phyloP scores from a whole-genome alignment of 305 asterid genomes.

The Fraxinus latifolia region DNA sequence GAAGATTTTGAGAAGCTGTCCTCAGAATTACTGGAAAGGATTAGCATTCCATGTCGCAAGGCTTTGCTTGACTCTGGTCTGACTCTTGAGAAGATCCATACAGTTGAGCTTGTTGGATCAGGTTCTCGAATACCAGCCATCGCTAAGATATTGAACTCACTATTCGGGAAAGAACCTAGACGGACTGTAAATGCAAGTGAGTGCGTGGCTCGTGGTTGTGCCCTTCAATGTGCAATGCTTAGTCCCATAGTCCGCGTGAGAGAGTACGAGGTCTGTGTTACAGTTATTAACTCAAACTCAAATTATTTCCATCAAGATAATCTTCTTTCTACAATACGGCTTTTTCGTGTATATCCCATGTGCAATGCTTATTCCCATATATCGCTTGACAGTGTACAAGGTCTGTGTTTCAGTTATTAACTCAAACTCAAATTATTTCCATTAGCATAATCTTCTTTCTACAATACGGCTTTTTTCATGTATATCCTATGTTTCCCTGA shows the following conservation, averaged over 20 bases:
- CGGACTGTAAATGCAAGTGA: conserved; percentile 91
- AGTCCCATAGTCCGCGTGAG: conserved; percentile 75
- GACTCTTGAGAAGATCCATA: conserved; percentile 58
- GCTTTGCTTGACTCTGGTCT: conserved; percentile 76
- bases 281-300: conserved; percentile 5
- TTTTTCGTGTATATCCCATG: conserved; percentile 25
- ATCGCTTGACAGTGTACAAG: conserved; percentile 82
- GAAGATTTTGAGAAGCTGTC: conserved; percentile 87
- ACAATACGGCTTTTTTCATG: not conserved
- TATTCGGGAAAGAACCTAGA: conserved; percentile 72
- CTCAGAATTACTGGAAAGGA: conserved; percentile 59
- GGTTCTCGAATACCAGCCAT: conserved; percentile 93
- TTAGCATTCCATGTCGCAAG: conserved; percentile 61
- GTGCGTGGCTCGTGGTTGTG: conserved; percentile 96
- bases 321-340: not conserved
- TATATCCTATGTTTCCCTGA: conserved; percentile 1
- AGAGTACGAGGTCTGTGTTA: conserved; percentile 78
- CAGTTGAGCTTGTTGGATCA: conserved; percentile 96
- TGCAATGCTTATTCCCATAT: conserved; percentile 89
- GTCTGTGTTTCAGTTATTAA: conserved; percentile 40
- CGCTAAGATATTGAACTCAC: conserved; percentile 51
- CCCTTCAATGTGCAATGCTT: conserved; percentile 94
- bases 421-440: not conserved
- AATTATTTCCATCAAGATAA: not conserved
- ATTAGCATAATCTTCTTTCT: not conserved